These are phyloP conservation scores for Fusarium domesticum DNA, from an alignment of 2,329 filamentous ascomycete species.

Conservation along the genomic window DNA sequence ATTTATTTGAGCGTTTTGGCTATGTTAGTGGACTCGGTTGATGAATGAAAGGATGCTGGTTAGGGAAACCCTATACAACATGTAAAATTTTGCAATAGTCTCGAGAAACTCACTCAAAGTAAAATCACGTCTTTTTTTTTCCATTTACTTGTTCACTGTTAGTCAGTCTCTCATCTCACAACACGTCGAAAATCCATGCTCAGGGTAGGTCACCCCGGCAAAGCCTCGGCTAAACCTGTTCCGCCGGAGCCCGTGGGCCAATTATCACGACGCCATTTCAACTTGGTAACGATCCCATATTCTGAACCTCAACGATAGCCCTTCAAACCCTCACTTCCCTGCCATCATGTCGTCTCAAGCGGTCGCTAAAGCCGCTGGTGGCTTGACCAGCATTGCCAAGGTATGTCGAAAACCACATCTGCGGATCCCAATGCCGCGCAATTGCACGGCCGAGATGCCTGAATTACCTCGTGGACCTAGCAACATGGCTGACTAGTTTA, in stretches of 20 bases:
- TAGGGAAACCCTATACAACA: too few species aligned
- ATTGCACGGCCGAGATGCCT: constrained; percentile 14
- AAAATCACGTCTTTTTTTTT: too few species aligned
- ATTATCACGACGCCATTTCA: constrained; percentile 31
- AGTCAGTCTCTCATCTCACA: not conserved
- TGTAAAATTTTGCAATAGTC: too few species aligned
- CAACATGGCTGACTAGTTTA: too few species aligned
- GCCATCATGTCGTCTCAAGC: constrained; percentile 60
- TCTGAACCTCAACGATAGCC: constrained; percentile 26
- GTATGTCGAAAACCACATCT: constrained; percentile 39
- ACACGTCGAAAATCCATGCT: not conserved
- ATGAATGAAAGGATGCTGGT: too few species aligned
- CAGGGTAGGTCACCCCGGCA: constrained; percentile 24
- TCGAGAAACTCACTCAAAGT: too few species aligned
- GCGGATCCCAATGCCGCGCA: constrained; percentile 18
- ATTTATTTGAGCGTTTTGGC: too few species aligned
- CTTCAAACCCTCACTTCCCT: constrained; percentile 19
- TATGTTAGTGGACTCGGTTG: too few species aligned
- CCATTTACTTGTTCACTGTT: not conserved
- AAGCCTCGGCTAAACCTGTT: constrained; percentile 27
- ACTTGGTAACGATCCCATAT: constrained; percentile 28
- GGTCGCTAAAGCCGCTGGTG: constrained; percentile 53
- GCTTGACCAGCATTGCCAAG: constrained; percentile 56
- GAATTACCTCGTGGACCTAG: constrained; percentile 17
- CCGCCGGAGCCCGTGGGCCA: constrained; percentile 14